Percentiles rank a stretch among this genome's conserved stretches.
phyloP scores from a whole-genome alignment of 352 stramenopile species.

The Phytophthora macrochlamydospora region DNA sequence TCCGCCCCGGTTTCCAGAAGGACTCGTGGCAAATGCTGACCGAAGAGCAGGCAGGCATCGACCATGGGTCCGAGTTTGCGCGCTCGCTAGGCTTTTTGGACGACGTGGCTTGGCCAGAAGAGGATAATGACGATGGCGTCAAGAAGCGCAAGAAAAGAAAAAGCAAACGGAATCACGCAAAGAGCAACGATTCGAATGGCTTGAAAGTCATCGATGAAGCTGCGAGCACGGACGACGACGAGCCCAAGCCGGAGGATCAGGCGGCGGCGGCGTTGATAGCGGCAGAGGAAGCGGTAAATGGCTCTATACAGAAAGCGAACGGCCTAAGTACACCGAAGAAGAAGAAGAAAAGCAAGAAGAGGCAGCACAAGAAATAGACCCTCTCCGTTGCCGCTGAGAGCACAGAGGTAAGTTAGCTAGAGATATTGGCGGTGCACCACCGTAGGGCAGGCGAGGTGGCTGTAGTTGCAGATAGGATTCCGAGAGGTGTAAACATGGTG shows the following conservation, averaged over 20 bases:
- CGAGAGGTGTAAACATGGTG: constrained; percentile 1
- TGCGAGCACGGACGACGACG: constrained; percentile 28
- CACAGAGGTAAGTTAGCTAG: constrained; percentile 35
- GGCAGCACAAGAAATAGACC: constrained; percentile 54
- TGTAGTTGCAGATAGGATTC: constrained; percentile 13
- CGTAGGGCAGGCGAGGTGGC: constrained; percentile 9
- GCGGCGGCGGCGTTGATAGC: constrained; percentile 31
- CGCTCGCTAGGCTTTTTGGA: constrained; percentile 83
- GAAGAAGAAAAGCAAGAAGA: constrained; percentile 57
- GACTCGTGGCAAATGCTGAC: constrained; percentile 71
- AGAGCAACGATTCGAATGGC: constrained; percentile 7
- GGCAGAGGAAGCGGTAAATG: constrained; percentile 36
- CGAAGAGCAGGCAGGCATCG: constrained; percentile 66
- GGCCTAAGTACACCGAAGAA: constrained; percentile 47
- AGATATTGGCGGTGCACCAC: constrained; percentile 10
- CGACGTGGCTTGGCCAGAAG: constrained; percentile 83
- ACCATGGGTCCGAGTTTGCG: constrained; percentile 84
- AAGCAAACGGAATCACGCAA: constrained; percentile 43
- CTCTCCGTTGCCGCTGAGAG: constrained; percentile 13
- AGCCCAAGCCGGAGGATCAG: constrained; percentile 30
- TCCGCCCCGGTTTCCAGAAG: constrained; percentile 64
- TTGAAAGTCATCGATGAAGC: constrained; percentile 21
- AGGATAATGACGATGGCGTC: constrained; percentile 45
- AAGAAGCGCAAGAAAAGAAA: constrained; percentile 87
- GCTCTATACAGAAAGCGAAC: constrained; percentile 25